Evolutionary conservation across 2,329 filamentous ascomycete genomes (phyloP).

Genomic region (Neopestalotiopsis sp.): DNA sequence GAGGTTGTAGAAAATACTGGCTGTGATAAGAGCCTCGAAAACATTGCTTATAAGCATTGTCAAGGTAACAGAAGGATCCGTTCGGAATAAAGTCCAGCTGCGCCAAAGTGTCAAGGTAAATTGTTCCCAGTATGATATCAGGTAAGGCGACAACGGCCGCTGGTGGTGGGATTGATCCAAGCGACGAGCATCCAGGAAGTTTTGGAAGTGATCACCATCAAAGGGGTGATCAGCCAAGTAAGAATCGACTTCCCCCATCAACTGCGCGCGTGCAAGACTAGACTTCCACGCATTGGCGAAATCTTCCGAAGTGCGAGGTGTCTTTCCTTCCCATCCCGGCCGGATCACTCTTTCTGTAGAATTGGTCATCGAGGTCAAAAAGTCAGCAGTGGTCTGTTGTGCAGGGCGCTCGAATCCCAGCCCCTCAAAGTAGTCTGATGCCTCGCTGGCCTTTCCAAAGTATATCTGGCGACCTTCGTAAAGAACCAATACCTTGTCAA

Average conservation of each 20-base stretch:
- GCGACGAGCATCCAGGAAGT: too few relatives aligned
- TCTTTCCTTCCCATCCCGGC: constrained; percentile 63
- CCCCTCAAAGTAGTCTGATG: constrained; percentile 66
- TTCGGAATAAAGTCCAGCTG: too few relatives aligned
- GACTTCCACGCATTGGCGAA: neutral
- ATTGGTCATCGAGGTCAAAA: constrained; percentile 78
- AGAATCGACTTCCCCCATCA: too few relatives aligned
- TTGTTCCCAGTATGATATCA: too few relatives aligned
- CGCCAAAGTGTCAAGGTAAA: too few relatives aligned
- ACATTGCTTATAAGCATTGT: constrained; percentile 45
- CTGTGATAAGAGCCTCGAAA: constrained; percentile 56
- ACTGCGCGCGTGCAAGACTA: too few relatives aligned
- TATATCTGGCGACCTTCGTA: neutral
- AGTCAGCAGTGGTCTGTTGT: constrained; percentile 75
- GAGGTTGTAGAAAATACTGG: constrained; percentile 56
- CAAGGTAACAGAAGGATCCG: neutral
- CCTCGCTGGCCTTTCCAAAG: neutral
- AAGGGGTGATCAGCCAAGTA: too few relatives aligned
- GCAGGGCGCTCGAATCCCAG: constrained; percentile 68
- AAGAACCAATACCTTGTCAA: neutral
- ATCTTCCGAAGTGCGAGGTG: neutral
- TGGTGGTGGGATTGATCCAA: too few relatives aligned
- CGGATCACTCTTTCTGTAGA: constrained; percentile 73
- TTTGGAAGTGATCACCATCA: too few relatives aligned
- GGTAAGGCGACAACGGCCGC: too few relatives aligned